phyloP scores from a whole-genome alignment of 2,329 filamentous ascomycete genomes.

The Penicillium glabrum region DNA sequence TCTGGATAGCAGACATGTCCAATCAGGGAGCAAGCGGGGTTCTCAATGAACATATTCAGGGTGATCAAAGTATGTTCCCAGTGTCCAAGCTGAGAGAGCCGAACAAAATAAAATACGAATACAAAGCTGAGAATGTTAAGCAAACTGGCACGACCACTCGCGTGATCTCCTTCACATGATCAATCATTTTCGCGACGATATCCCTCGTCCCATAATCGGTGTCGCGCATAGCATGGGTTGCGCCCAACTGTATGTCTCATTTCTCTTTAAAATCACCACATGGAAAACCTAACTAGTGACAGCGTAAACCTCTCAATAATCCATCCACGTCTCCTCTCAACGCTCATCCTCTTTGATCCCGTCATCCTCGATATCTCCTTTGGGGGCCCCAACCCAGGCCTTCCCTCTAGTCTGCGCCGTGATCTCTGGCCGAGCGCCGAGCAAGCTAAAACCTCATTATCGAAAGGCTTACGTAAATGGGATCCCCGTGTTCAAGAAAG shows the following conservation, averaged over 20 bases:
- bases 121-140: neutral
- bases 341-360: slow-evolving; percentile 71
- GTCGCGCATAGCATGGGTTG: slow-evolving; percentile 60
- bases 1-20: slow-evolving; percentile 80
- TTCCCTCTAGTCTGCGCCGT: neutral
- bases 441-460: slow-evolving; percentile 1
- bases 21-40: slow-evolving; percentile 74
- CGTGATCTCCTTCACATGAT: slow-evolving; percentile 1
- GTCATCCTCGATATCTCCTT: slow-evolving; percentile 16
- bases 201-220: neutral
- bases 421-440: slow-evolving; percentile 11
- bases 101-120: too few relatives aligned
- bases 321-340: slow-evolving; percentile 73
- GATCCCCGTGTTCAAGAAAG: slow-evolving; percentile 12
- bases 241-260: slow-evolving; percentile 53
- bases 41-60: slow-evolving; percentile 69
- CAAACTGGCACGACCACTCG: neutral
- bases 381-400: neutral
- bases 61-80: slow-evolving; percentile 58
- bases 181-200: neutral
- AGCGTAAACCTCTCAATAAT: slow-evolving; percentile 62
- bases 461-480: slow-evolving; percentile 9
- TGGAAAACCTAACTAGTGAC: neutral
- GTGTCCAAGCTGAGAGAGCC: too few relatives aligned
- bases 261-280: too few relatives aligned